phyloP scores from a whole-genome alignment of 208 protist genomes.

The Acanthamoeba royreba region DNA sequence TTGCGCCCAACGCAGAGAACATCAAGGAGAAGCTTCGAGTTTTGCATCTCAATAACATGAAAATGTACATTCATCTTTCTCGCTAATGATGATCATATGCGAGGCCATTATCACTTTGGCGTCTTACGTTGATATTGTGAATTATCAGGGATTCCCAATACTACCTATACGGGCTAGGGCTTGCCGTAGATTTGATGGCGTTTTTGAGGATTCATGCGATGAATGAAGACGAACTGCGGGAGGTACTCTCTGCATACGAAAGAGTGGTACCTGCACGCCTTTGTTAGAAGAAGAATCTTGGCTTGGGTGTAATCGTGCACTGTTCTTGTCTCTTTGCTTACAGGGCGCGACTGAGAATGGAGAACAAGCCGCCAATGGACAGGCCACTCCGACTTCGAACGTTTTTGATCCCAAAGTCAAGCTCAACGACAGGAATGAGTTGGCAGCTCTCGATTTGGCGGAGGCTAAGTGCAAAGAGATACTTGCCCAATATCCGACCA shows the following conservation, averaged over 20 bases:
- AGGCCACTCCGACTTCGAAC: neutral
- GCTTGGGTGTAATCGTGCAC: neutral
- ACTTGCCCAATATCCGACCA: neutral
- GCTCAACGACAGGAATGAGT: neutral
- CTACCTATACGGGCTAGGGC: neutral
- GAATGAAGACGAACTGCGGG: neutral
- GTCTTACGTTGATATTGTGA: neutral
- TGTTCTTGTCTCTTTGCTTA: no score
- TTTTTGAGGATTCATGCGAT: neutral
- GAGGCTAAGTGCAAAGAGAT: neutral
- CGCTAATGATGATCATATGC: no score
- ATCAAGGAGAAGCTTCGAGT: neutral
- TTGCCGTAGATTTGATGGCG: neutral
- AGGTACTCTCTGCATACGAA: neutral
- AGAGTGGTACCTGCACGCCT: neutral
- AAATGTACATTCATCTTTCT: neutral
- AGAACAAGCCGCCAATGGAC: neutral
- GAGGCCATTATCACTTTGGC: neutral
- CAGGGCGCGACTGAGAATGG: neutral
- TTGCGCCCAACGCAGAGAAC: neutral
- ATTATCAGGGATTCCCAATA: neutral
- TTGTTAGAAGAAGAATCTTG: neutral
- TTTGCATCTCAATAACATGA: neutral
- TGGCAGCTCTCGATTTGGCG: neutral
- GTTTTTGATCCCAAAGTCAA: neutral